Base-by-base conservation (phyloP, 495 filamentous ascomycete species). In the Thermochaetoides thermophila region DNA sequence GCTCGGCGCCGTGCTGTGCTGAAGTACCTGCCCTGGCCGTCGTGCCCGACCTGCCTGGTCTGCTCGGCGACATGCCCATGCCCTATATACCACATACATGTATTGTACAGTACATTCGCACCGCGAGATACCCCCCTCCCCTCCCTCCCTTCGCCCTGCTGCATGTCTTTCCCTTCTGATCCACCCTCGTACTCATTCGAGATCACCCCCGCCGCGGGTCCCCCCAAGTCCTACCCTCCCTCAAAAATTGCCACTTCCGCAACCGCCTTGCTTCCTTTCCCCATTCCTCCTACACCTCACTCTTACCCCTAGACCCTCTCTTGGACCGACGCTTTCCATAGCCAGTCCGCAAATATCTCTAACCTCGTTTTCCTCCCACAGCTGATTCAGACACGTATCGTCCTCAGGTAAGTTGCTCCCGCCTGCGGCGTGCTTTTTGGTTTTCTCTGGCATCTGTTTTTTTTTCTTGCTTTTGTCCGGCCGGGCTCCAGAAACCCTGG, bases 341-440 rank as follows among this genome's bases (percentile, higher is more conserved):
- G n/a, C n/a, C n/a, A n/a, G n/a, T n/a, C n/a, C n/a, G n/a, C n/a
- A n/a, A n/a, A n/a, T n/a, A n/a, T 25, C 40, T 52, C 60, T 64
- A 56, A 66, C 59, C 32, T 55, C 42, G 37, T 29, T 31, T 45
- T 48, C 38, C 34, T 23, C 39, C 32, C 34, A 55, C 44, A 68
- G 64, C 64, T 40, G 63, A 67, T 40, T 55, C 63, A 36, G 63
- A 61, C 51, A 63, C 67, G 39, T 66, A 54, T 26, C 67, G 67
- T 40, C 63, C 63, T 40, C 61, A 63, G 39, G 64, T 68, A 55
- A 65, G 61, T 63, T 29, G n/a, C 31, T 28, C 27, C 19, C 32
- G 13, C 17, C 40, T 24, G 8, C 17, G 17, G 17, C 18, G 16
- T 3, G 5, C 16, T 19, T 30, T 19, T 19, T 5, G n/a, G 15